Conservation (phyloP, 495 filamentous ascomycete genomes). For the Staphylotrichum longicolle region DNA sequence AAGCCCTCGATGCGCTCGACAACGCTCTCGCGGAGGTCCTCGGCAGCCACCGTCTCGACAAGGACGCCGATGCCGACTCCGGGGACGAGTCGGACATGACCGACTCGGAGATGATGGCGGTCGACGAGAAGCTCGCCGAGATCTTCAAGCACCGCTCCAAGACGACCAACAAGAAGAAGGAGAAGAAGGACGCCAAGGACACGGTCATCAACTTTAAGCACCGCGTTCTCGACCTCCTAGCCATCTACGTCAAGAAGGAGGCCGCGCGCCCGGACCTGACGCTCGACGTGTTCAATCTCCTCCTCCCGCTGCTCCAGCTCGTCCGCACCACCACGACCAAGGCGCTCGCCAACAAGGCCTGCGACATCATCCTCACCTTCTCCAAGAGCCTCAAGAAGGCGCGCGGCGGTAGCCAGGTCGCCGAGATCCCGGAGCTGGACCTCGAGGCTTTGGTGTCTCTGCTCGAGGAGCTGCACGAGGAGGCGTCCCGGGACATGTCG, state of each 20-base stretch:
- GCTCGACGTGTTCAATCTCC: slow-evolving; percentile 57
- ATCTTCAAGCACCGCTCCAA: slow-evolving; percentile 74
- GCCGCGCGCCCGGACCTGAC: slow-evolving; percentile 53
- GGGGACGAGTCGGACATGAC: slow-evolving; percentile 76
- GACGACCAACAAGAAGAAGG: slow-evolving; percentile 63
- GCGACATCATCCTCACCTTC: slow-evolving; percentile 64
- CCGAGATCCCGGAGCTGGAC: slow-evolving; percentile 36
- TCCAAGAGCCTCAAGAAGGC: slow-evolving; percentile 66
- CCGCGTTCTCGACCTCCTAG: slow-evolving; percentile 81
- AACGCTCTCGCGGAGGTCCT: slow-evolving; percentile 75
- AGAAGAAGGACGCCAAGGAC: slow-evolving; percentile 81
- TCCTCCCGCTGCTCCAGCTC: slow-evolving; percentile 58
- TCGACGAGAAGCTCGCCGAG: slow-evolving; percentile 76
- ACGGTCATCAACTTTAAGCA: slow-evolving; percentile 95
- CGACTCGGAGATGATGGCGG: slow-evolving; percentile 90
- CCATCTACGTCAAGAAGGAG: slow-evolving; percentile 81
- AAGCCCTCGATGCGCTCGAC: slow-evolving; percentile 62
- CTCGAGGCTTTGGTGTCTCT: slow-evolving; percentile 50
- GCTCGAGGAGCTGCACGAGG: slow-evolving; percentile 65
- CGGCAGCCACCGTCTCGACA: slow-evolving; percentile 57
- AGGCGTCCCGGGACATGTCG: slow-evolving; percentile 60
- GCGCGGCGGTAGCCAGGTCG: slow-evolving; percentile 25
- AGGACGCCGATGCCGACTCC: slow-evolving; percentile 47
- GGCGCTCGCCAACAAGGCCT: slow-evolving; percentile 69
- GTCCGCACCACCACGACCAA: slow-evolving; percentile 60